Evolutionary conservation across 2,329 filamentous ascomycete species (phyloP).

Genomic region (Penicillium vulpinum): DNA sequence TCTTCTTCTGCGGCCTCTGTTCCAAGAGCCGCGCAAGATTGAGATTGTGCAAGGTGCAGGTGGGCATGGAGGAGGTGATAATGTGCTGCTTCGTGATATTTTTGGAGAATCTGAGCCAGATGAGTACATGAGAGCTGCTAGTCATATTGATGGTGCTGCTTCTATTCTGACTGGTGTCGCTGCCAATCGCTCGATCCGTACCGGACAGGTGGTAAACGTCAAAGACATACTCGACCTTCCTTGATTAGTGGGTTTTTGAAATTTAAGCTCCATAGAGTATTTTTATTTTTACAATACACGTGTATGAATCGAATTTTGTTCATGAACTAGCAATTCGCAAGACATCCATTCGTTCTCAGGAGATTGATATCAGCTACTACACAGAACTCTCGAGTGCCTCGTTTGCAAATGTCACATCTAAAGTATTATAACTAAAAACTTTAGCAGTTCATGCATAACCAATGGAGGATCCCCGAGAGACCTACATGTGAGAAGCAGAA

Average conservation of each 20-base stretch:
- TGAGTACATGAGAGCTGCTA: slow-evolving; percentile 56
- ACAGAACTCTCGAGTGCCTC: neutral
- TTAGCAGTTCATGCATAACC: neutral
- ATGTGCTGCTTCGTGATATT: slow-evolving; percentile 57
- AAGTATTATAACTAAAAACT: neutral
- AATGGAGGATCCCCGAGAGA: too few relatives aligned
- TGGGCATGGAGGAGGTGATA: slow-evolving; percentile 62
- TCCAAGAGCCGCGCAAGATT: slow-evolving; percentile 58
- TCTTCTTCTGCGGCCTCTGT: slow-evolving; percentile 52
- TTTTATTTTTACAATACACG: neutral
- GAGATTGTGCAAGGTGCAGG: slow-evolving; percentile 54
- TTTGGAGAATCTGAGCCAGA: slow-evolving; percentile 53
- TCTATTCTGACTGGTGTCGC: slow-evolving; percentile 63
- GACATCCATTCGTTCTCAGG: neutral
- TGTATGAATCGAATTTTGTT: neutral
- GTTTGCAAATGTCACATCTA: neutral
- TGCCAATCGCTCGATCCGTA: slow-evolving; percentile 59
- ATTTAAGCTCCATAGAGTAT: neutral
- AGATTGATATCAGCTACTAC: neutral
- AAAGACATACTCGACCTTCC: slow-evolving; percentile 43
- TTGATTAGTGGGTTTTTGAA: neutral
- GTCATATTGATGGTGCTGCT: slow-evolving; percentile 59
- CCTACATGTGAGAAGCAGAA: neutral
- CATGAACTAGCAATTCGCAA: neutral
- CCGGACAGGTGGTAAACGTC: slow-evolving; percentile 58